Evolutionary conservation across 495 filamentous ascomycete genomes (phyloP), one percentile per base, ranked within the genome.

Genomic region (Aspergillus heteromorphus): DNA sequence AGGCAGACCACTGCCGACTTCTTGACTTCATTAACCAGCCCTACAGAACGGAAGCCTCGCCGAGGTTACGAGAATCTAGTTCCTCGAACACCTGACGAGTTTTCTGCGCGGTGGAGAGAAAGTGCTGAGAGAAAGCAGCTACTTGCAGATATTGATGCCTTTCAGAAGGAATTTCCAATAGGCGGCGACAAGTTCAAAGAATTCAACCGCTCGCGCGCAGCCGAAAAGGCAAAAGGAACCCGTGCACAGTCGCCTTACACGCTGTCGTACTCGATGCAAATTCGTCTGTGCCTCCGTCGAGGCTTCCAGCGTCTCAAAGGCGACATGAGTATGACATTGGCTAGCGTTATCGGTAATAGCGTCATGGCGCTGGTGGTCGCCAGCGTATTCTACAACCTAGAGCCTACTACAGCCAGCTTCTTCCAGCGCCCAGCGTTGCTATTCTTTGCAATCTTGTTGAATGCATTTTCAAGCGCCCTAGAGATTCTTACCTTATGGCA

Each of bases 401-500:
- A 76, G 16, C 62, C 55, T 3, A 75, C 75, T 13, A 88, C 90
- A 0, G 62, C 65, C 25, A 86, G 80, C 66, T 92, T 95, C 72
- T 97, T 84, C 73, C 76, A 79, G 51, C 81, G 88, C 17, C 89
- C 87, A n/a, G 87, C 87, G 41, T 71, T 96, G 4, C 73, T 97
- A 9, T 97, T 96, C 78, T 95, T 96, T 65, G 85, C 89, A 29
- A 84, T 92, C 63, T 75, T 97, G 31, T 19, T 95, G 68, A 95
- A 92, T 66, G 90, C 90, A 21, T 95, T 96, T 57, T 74, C 85
- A 38, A 86, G 82, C 61, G 77, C 84, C 49, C 72, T 95, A 21
- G 91, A 95, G 65, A 83, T 87, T 54, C 71, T 95, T 25, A 91
- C 87, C 6, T 78, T 95, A 4, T 95, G 89, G 67, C 80, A 86